Base-by-base conservation (phyloP, 257 asterid genomes). In the Leptodermis oblonga region DNA sequence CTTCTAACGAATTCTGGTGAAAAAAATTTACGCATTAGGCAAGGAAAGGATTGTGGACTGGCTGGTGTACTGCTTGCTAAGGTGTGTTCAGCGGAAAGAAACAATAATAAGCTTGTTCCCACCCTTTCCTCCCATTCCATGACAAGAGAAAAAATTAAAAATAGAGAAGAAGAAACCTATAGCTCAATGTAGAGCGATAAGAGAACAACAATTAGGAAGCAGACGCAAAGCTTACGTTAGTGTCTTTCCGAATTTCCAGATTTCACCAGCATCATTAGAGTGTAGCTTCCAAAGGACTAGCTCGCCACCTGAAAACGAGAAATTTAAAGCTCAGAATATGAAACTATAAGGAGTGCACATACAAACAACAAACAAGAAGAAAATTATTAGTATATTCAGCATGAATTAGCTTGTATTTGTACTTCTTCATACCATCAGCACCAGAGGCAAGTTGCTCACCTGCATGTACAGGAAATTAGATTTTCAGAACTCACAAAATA, bases 361-460 rank as follows among this genome's bases (percentile, higher is more conserved):
- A 62, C 12, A n/a, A n/a, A n/a, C n/a, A 31, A 31, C 3, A 20
- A 62, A 49, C 64, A 11, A 31, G n/a, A 34, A 59, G 5, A 20
- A 39, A 43, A 28, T 36, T 28, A 52, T 18, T 10, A 62, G 6
- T 7, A 63, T 22, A 9, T 34, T 23, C 34, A 53, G 18, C 7
- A 17, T 59, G 33, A 64, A 46, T 42, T 58, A 31, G 43, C 15
- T n/a, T 20, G 67, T 48, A 14, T 36, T 39, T 53, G 31, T 28
- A 67, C 62, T 46, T 46, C 25, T 30, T 46, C 80, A 68, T 76
- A 94, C 99, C 99, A 80, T 94, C 99, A 74, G 96, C 97, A 70
- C 97, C 97, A 69, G 99, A 94, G 34, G 99, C 97, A 72, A 94
- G 88, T 75, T 70, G 89, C 67, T 91, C 96, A 64, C 99, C 99